Conservation (phyloP, 495 filamentous ascomycete genomes). For the Margaritispora aquatica region DNA sequence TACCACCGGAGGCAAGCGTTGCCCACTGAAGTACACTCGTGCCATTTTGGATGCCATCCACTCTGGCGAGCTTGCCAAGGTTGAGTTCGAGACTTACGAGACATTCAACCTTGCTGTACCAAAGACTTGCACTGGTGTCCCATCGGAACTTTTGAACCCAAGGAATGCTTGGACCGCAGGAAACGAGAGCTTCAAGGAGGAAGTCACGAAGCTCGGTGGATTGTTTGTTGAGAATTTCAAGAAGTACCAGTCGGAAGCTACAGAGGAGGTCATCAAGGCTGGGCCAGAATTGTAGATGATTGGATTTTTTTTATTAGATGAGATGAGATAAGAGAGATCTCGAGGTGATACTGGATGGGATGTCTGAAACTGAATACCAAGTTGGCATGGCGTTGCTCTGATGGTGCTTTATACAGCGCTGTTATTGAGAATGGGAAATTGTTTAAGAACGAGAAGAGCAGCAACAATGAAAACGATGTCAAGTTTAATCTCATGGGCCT, state of each 20-base stretch:
- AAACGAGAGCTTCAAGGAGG: slow-evolving; percentile 67
- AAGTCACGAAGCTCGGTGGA: slow-evolving; percentile 80
- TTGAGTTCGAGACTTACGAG: slow-evolving; percentile 89
- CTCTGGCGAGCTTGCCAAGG: slow-evolving; percentile 86
- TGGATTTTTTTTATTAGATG: too few relatives aligned
- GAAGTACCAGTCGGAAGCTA: slow-evolving; percentile 86
- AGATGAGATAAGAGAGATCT: too few relatives aligned
- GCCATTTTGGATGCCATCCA: slow-evolving; percentile 98
- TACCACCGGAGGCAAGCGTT: slow-evolving; percentile 92
- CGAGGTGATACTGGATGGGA: neutral
- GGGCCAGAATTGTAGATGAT: slow-evolving; percentile 39
- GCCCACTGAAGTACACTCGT: slow-evolving; percentile 97
- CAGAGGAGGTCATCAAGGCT: slow-evolving; percentile 70
- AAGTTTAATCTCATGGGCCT: too few relatives aligned
- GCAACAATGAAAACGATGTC: too few relatives aligned
- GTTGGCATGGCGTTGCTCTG: neutral
- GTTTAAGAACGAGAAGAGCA: too few relatives aligned
- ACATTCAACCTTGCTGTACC: slow-evolving; percentile 95
- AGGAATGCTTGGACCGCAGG: slow-evolving; percentile 83
- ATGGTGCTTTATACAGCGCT: neutral
- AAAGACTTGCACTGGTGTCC: slow-evolving; percentile 78
- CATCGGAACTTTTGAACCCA: slow-evolving; percentile 88
- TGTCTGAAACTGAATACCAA: neutral
- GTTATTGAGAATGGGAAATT: slow-evolving; percentile 1
- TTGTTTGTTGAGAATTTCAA: slow-evolving; percentile 97